A percentile compares a stretch with the other conserved stretches of the same genome.
phyloP scores from a whole-genome alignment of 108 stramenopile genomes.

The Nannochloropsis gaditana region DNA sequence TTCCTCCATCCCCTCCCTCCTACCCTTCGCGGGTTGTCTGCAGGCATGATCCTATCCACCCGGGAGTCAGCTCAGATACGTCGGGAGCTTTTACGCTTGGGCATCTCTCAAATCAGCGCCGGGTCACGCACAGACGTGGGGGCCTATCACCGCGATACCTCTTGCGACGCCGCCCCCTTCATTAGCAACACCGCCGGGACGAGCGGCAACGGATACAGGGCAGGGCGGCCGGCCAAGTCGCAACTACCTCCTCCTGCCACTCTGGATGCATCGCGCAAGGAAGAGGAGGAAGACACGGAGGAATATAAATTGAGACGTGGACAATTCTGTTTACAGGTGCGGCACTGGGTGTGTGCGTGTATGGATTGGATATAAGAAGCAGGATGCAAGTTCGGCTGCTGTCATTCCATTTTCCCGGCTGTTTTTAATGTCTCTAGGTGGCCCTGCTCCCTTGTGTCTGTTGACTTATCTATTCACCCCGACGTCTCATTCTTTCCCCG shows the following conservation, averaged over 20 bases:
- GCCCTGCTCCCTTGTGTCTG: neutral
- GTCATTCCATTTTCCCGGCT: neutral
- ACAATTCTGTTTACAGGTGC: neutral
- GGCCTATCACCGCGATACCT: neutral
- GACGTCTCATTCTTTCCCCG: neutral
- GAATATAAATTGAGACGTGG: neutral
- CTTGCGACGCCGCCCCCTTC: neutral
- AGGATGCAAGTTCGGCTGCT: neutral
- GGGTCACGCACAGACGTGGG: neutral
- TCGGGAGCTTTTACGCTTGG: neutral
- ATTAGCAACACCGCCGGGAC: neutral
- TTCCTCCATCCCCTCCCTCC: neutral
- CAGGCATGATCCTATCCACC: conserved; percentile 2
- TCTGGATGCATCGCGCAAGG: neutral
- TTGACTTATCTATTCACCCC: neutral
- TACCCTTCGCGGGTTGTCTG: neutral
- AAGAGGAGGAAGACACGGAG: conserved; percentile 14
- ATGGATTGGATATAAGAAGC: too few species aligned
- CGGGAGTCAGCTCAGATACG: neutral
- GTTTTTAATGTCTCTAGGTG: neutral
- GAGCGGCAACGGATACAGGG: neutral
- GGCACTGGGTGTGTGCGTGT: neutral
- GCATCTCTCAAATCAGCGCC: neutral
- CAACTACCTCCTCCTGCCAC: neutral
- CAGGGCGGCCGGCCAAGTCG: neutral